Base-by-base conservation (phyloP, 2,329 filamentous ascomycete species). In the Diaporthe citriasiana region DNA sequence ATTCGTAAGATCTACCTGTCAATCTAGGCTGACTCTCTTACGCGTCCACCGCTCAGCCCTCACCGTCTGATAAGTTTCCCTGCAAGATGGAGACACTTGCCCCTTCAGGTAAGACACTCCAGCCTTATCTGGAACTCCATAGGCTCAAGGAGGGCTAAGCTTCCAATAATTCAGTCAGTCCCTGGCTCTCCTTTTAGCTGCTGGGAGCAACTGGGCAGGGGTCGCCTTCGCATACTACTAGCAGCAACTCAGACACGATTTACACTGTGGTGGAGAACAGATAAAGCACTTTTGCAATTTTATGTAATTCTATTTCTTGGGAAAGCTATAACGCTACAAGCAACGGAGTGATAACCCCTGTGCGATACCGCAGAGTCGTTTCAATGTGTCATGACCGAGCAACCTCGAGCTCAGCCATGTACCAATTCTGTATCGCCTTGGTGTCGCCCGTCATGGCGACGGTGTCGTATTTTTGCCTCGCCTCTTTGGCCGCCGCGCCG, bases 351-450 rank as follows among this genome's bases (percentile, higher is more conserved):
- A 71, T 12, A 50, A 45, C 27, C 47, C 47, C 69, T 0, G 4
- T n/a, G 22, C 27, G 40, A 13, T 71, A 33, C 40, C 27, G 10
- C n/a, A 19, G 33, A 65, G 15, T 27, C 13, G 19, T n/a, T 47
- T 65, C 42, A 50, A 65, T 65, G 40, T 65, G 60, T 70, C 69
- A 82, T 76, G 81, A 84, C 25, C 82, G 78, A 19, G 84, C 84
- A 77, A 84, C 76, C 3, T 83, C 79, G 70, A 85, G 80, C 78
- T 86, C 84, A 1, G 80, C 71, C 0, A 80, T 84, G 75, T 87
- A 88, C 86, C 85, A 87, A 73, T 87, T 87, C 74, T 87, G 86
- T 69, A 88, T 85, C 0, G 86, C 85, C 78, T 84, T 85, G 0
- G 82, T 84, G 72, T 88, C 86, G 27, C 82, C 82, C 3, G 82